Percentiles rank a stretch among this genome's conserved stretches.
Evolutionary conservation across 768 basidiomycete species (phyloP).

Genomic region (Leccinum ochraceum): DNA sequence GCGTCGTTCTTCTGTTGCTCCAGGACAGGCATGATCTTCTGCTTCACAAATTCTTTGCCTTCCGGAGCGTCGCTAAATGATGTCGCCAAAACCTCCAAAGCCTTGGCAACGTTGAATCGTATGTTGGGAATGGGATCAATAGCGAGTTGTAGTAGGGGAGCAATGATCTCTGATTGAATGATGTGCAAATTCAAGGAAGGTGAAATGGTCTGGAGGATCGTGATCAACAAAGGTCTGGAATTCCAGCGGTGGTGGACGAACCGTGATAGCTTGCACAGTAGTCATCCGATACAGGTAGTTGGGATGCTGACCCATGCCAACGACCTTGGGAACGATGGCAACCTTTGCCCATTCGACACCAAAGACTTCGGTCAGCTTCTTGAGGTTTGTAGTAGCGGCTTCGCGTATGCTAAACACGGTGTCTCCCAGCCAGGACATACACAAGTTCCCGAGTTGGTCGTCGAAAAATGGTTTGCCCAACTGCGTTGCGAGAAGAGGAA

Average conservation of each 20-base stretch:
- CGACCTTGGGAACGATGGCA: constrained; percentile 94
- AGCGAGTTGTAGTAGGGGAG: constrained; percentile 78
- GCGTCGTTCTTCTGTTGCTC: constrained; percentile 85
- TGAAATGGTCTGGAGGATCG: constrained; percentile 77
- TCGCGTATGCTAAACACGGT: constrained; percentile 98
- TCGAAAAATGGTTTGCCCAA: constrained; percentile 97
- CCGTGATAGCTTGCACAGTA: constrained; percentile 97
- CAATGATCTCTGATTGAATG: constrained; percentile 80
- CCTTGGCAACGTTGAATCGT: constrained; percentile 97
- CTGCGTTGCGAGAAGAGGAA: constrained; percentile 98
- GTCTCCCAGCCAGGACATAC: constrained; percentile 99
- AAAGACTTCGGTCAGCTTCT: constrained; percentile 97
- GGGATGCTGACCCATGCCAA: constrained; percentile 95
- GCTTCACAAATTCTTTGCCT: constrained; percentile 72
- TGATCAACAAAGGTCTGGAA: constrained; percentile 7
- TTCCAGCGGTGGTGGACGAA: constrained; percentile 39
- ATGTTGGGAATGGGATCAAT: constrained; percentile 97
- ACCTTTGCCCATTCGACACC: constrained; percentile 96
- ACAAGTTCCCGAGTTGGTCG: constrained; percentile 93
- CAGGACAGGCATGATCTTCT: constrained; percentile 77
- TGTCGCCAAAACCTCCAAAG: constrained; percentile 82
- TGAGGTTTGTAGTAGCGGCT: constrained; percentile 95
- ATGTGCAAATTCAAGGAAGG: constrained; percentile 86
- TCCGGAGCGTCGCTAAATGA: constrained; percentile 64
- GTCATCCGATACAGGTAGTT: constrained; percentile 99